Conservation (phyloP, 805 yeast genomes). For the Pichia eremophila region DNA sequence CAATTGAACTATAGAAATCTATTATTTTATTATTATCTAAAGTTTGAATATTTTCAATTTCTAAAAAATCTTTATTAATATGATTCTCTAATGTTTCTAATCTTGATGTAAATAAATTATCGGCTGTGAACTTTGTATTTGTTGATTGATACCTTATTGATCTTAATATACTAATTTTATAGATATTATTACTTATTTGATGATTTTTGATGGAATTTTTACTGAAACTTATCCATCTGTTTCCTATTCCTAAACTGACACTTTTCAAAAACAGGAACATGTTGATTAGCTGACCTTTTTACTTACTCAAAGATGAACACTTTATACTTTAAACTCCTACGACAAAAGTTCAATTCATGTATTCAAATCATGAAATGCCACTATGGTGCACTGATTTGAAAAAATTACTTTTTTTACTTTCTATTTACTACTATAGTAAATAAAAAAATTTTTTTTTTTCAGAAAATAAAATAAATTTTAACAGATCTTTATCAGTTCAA, state of each 20-base stretch:
- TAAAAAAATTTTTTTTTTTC: neutral
- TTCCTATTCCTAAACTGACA: too few species aligned
- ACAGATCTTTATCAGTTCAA: neutral
- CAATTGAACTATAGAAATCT: slow-evolving; percentile 12
- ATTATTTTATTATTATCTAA: neutral
- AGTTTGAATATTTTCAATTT: neutral
- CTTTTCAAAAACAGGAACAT: too few species aligned
- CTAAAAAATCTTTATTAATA: slow-evolving; percentile 8
- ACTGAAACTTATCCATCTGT: too few species aligned
- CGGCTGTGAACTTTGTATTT: slow-evolving; percentile 2
- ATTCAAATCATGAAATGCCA: too few species aligned
- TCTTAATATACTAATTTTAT: too few species aligned
- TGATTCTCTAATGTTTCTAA: slow-evolving; percentile 4
- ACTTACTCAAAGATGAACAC: too few species aligned
- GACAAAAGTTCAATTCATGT: too few species aligned
- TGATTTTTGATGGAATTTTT: neutral
- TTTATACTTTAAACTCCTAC: too few species aligned
- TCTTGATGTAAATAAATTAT: slow-evolving; percentile 7
- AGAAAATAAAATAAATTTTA: neutral
- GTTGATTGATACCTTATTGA: slow-evolving; percentile 9
- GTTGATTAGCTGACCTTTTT: too few species aligned
- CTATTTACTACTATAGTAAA: too few species aligned
- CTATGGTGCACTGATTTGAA: neutral
- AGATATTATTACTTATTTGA: neutral
- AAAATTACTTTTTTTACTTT: neutral